phyloP scores from a whole-genome alignment of 2,329 filamentous ascomycete species.

The Alternaria panax region DNA sequence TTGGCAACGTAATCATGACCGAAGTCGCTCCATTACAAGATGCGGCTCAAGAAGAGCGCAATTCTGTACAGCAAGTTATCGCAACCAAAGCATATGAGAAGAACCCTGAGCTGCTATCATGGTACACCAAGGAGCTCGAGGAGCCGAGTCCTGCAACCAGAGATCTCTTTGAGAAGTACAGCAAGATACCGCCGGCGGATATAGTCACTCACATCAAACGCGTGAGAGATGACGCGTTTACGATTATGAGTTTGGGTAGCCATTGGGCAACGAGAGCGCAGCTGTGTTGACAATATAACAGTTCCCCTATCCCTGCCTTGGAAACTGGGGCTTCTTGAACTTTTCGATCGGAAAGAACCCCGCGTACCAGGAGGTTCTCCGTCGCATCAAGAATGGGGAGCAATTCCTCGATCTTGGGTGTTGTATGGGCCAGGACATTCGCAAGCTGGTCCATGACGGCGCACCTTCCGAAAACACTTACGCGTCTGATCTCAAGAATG shows the following conservation, averaged over 20 bases:
- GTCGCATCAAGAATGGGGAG: constrained; percentile 46
- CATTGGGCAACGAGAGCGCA: neutral
- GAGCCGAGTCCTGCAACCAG: constrained; percentile 40
- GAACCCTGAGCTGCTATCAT: constrained; percentile 35
- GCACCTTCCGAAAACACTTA: constrained; percentile 51
- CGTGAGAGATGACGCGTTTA: constrained; percentile 45
- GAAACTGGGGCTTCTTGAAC: constrained; percentile 48
- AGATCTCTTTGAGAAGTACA: constrained; percentile 51
- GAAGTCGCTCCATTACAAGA: constrained; percentile 5
- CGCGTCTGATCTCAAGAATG: constrained; percentile 51
- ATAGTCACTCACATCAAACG: constrained; percentile 48
- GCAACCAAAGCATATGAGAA: constrained; percentile 28
- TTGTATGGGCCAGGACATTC: constrained; percentile 57
- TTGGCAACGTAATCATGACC: constrained; percentile 17
- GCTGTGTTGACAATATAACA: constrained; percentile 12
- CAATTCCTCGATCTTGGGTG: constrained; percentile 53
- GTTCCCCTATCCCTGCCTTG: constrained; percentile 49
- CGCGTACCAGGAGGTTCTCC: constrained; percentile 43
- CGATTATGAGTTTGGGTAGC: constrained; percentile 27
- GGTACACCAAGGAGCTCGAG: constrained; percentile 41
- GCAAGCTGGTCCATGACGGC: constrained; percentile 54
- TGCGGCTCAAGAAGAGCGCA: constrained; percentile 11
- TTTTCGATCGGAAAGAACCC: constrained; percentile 35
- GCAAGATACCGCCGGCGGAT: constrained; percentile 44
- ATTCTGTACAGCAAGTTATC: constrained; percentile 21